Evolutionary conservation across 805 yeast genomes (phyloP).

Genomic region (Clavispora fructus): DNA sequence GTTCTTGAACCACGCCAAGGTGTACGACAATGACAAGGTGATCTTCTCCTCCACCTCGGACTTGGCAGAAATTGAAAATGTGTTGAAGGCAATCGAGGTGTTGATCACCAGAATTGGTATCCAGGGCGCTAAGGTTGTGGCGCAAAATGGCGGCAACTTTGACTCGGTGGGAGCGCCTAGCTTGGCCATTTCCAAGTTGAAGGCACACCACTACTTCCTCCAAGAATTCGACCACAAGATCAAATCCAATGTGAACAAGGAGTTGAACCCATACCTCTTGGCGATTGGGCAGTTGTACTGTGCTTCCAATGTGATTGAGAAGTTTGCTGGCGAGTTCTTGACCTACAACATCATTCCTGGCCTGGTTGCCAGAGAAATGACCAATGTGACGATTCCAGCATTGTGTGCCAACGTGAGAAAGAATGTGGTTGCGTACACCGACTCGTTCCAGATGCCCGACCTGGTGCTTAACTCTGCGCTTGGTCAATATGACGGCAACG

Average conservation of each 20-base stretch:
- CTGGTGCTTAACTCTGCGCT: conserved; percentile 14
- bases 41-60: conserved; percentile 7
- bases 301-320: conserved; percentile 14
- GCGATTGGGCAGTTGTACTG: conserved; percentile 16
- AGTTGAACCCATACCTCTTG: conserved; percentile 11
- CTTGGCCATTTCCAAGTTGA: conserved; percentile 16
- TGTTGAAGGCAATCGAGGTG: conserved; percentile 14
- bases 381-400: conserved; percentile 12
- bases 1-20: conserved; percentile 15
- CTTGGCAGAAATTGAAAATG: conserved; percentile 9
- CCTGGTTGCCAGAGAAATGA: conserved; percentile 11
- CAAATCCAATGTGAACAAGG: conserved; percentile 7
- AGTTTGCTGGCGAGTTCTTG: conserved; percentile 16
- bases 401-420: conserved; percentile 15
- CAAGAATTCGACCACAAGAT: conserved; percentile 10
- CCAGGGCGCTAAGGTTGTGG: conserved; percentile 13
- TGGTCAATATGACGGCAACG: conserved; percentile 15
- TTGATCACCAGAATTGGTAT: conserved; percentile 17
- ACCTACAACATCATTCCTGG: conserved; percentile 12
- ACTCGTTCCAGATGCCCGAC: conserved; percentile 17
- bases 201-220: conserved; percentile 17
- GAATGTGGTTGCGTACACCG: conserved; percentile 14
- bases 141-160: conserved; percentile 12
- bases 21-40: conserved; percentile 10
- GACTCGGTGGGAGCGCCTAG: conserved; percentile 17